Conservation (phyloP, 352 stramenopile species). For the Hyaloperonospora arabidopsidis region DNA sequence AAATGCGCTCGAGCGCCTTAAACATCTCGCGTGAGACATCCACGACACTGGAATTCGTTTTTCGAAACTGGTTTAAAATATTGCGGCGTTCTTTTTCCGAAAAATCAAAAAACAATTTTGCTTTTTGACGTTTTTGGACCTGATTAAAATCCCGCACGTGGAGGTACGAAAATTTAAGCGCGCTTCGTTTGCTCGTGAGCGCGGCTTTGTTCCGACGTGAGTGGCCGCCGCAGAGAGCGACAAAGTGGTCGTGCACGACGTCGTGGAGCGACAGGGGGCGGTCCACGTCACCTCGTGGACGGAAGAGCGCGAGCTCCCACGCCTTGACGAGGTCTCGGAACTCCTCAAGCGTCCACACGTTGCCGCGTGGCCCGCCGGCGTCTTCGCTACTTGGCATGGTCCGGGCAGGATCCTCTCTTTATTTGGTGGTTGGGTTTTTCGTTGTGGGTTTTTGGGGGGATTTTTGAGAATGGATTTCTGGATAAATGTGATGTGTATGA, state of each 20-base stretch:
- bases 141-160: constrained; percentile 25
- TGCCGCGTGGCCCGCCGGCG: constrained; percentile 7
- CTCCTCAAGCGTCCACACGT: constrained; percentile 26
- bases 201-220: constrained; percentile 30
- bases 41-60: constrained; percentile 26
- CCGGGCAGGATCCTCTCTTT: background rate
- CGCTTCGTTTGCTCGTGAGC: constrained; percentile 29
- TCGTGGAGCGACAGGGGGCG: constrained; percentile 15
- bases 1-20: constrained; percentile 16
- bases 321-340: constrained; percentile 26
- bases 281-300: constrained; percentile 3
- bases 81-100: constrained; percentile 3
- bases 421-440: no score
- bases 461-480: no score
- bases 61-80: constrained; percentile 23
- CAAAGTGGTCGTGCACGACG: constrained; percentile 29
- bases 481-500: no score
- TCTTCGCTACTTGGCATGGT: constrained; percentile 21
- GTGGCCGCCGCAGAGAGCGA: constrained; percentile 20
- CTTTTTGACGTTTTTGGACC: constrained; percentile 12
- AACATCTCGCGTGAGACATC: constrained; percentile 26
- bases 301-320: constrained; percentile 21
- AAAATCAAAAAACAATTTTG: constrained; percentile 27
- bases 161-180: constrained; percentile 31
- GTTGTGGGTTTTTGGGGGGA: no score